Percentiles rank a stretch among this genome's conserved stretches.
These are phyloP conservation scores for Nyssa sinensis DNA, from an alignment of 148 eudicot genomes.

Conservation along the genomic window DNA sequence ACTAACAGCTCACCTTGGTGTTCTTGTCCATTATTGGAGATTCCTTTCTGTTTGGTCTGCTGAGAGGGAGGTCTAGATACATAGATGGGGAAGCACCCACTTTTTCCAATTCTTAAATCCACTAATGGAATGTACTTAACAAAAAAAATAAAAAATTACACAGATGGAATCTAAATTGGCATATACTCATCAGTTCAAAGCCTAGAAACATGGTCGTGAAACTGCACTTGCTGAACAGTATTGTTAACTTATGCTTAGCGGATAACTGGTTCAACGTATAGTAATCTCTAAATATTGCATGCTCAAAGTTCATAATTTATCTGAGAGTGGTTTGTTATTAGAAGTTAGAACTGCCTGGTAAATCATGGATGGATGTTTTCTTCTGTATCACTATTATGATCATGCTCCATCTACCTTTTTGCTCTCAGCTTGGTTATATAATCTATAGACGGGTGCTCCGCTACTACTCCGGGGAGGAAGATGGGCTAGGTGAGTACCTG, in stretches of 20 bases:
- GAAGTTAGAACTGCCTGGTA: background rate
- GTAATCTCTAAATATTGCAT: too few relatives aligned
- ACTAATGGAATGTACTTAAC: too few relatives aligned
- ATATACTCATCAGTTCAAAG: background rate
- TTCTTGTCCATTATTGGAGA: too few relatives aligned
- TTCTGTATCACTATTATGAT: background rate
- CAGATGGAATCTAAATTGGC: background rate
- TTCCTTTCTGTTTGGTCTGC: too few relatives aligned
- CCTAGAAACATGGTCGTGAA: background rate
- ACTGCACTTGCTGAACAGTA: background rate
- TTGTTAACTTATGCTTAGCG: background rate
- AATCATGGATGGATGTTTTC: background rate
- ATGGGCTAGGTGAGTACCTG: constrained; percentile 76
- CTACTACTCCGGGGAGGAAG: constrained; percentile 98
- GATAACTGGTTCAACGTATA: background rate
- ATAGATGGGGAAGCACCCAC: background rate
- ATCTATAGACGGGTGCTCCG: constrained; percentile 91
- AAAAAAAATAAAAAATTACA: too few relatives aligned
- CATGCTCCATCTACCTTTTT: constrained; percentile 2
- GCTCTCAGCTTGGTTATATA: constrained; percentile 81
- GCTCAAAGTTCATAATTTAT: too few relatives aligned
- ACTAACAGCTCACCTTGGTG: too few relatives aligned
- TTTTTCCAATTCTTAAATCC: background rate
- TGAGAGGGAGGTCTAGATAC: background rate
- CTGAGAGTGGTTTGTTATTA: background rate